Percentiles rank a stretch among this genome's conserved stretches.
Evolutionary conservation across 139 green algal genomes (phyloP).

Genomic region (Chlamydomonas urium): DNA sequence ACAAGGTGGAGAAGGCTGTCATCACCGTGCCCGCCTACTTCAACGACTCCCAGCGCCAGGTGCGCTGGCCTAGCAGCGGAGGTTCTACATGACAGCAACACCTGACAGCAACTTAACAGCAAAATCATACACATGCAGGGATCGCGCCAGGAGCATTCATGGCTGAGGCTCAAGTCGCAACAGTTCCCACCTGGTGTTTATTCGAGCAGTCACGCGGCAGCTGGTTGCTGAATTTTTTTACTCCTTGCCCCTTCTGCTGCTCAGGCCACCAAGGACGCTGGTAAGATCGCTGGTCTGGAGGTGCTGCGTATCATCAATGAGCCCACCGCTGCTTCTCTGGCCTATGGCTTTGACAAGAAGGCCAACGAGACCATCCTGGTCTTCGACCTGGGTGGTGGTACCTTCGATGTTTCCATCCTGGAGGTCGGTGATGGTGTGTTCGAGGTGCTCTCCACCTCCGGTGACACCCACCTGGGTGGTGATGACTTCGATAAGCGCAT

Average conservation of each 20-base stretch:
- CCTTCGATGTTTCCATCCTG: constrained; percentile 97
- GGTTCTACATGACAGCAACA: background rate
- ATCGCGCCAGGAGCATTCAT: background rate
- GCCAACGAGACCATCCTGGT: constrained; percentile 98
- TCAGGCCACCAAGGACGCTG: constrained; percentile 68
- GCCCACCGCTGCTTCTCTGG: constrained; percentile 95
- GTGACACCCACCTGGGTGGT: constrained; percentile 97
- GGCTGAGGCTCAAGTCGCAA: too few species aligned
- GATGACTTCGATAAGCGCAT: constrained; percentile 99
- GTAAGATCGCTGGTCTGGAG: constrained; percentile 93
- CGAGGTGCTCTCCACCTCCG: constrained; percentile 96
- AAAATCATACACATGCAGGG: background rate
- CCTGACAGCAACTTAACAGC: background rate
- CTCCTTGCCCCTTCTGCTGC: background rate
- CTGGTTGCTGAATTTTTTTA: background rate
- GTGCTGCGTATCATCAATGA: constrained; percentile 99
- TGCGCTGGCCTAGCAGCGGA: background rate
- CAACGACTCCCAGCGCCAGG: constrained; percentile 96
- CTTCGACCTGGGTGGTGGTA: constrained; percentile 98
- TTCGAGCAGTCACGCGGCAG: too few species aligned
- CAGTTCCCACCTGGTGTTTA: too few species aligned
- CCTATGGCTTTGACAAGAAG: constrained; percentile 98
- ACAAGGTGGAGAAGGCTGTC: constrained; percentile 89
- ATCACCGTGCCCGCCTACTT: constrained; percentile 99
- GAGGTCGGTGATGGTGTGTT: constrained; percentile 98